These are phyloP conservation scores for Boletus vermiculosoides DNA, from an alignment of 768 basidiomycete species.

Conservation along the genomic window DNA sequence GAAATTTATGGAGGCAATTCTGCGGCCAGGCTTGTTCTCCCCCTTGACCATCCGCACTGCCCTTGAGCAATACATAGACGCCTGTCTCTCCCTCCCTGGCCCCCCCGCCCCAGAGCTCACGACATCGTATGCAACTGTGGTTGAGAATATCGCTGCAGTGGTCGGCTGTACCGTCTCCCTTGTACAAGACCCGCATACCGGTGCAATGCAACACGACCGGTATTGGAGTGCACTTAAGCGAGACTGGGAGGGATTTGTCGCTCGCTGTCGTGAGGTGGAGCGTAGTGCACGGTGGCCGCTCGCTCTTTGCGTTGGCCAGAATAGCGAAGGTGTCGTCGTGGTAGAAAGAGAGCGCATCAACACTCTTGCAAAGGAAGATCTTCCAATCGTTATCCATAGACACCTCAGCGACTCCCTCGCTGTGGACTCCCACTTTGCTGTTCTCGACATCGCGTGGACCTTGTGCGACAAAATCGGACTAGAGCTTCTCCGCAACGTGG, in stretches of 20 bases:
- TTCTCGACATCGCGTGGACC: slow-evolving; percentile 64
- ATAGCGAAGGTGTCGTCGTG: slow-evolving; percentile 50
- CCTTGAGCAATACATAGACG: slow-evolving; percentile 76
- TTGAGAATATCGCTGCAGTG: slow-evolving; percentile 75
- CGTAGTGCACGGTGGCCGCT: slow-evolving; percentile 81
- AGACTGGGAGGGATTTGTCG: slow-evolving; percentile 96
- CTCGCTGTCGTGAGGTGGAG: slow-evolving; percentile 88
- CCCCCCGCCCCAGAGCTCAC: slow-evolving; percentile 55
- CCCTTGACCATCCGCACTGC: slow-evolving; percentile 76
- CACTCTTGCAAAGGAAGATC: slow-evolving; percentile 60
- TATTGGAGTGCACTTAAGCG: slow-evolving; percentile 85
- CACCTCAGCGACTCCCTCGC: slow-evolving; percentile 44
- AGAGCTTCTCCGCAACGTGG: slow-evolving; percentile 53
- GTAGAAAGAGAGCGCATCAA: slow-evolving; percentile 79
- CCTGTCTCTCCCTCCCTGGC: slow-evolving; percentile 65
- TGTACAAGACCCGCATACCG: slow-evolving; percentile 71
- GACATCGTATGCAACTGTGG: slow-evolving; percentile 61
- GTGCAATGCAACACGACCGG: slow-evolving; percentile 70
- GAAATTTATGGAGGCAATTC: slow-evolving; percentile 78
- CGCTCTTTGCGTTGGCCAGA: slow-evolving; percentile 49
- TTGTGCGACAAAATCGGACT: slow-evolving; percentile 60
- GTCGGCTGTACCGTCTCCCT: slow-evolving; percentile 85
- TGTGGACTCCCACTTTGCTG: slow-evolving; percentile 51
- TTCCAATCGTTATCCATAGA: slow-evolving; percentile 58
- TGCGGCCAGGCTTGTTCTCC: slow-evolving; percentile 89